Base-by-base conservation (phyloP, 1,284 basidiomycete genomes). In the Xerocomus nothofagi region DNA sequence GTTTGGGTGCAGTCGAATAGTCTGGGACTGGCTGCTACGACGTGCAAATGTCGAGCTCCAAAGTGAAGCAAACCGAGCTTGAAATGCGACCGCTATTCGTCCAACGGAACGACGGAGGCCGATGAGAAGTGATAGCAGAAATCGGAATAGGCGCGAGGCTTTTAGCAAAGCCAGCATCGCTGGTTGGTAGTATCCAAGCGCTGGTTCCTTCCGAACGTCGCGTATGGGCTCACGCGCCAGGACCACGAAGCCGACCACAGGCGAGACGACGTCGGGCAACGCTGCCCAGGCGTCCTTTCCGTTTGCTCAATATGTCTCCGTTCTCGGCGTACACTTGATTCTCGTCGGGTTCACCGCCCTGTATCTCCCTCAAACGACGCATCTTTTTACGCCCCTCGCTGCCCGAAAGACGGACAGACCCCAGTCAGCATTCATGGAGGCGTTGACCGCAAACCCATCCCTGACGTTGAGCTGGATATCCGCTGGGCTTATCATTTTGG, bases 251-350 rank as follows among this genome's bases (percentile, higher is more conserved):
- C 23, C 37, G 27, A 26, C 41, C 23, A 42, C 41, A 4, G 20
- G n/a, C 45, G 53, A 43, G 24, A 3, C 48, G 39, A 42, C 47
- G 27, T 3, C n/a, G 6, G 39, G 20, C 3, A 32, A 49, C 24
- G 31, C 41, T 17, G 31, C 43, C 20, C 47, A 27, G 39, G 29
- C 33, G 10, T 26, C 50, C 50, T 77, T 78, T 57, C 75, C 77
- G 24, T 69, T 77, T 33, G 73, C 74, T 10, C 71, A 75, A 39
- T 91, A 91, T 71, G 79, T 81, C 47, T 82, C 86, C n/a, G 70
- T 83, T 15, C 81, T 90, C n/a, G 81, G 81, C 27, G 82, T 90
- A 24, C 86, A 89, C 62, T 75, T 81, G 1, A 74, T 79, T 20
- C 79, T 92, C 6, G 77, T 91, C 47, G 64, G 73, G 3, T 88